A percentile compares a stretch with the other conserved stretches of the same genome.
phyloP scores from a whole-genome alignment of 441 rosid genomes.

The Croton laevigatus region DNA sequence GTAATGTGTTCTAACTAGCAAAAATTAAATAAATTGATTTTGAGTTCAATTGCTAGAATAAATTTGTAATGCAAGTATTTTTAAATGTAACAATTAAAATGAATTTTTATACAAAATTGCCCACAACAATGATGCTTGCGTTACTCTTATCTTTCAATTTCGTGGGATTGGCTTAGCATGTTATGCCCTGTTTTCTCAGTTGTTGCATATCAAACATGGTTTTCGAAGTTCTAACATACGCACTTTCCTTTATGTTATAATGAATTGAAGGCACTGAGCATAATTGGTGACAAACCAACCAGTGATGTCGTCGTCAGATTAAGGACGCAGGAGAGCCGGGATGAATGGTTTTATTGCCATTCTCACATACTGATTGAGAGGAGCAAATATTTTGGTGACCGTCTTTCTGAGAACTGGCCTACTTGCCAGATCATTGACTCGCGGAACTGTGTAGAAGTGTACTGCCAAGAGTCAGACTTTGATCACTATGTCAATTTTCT shows the following conservation, averaged over 20 bases:
- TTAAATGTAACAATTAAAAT: no score
- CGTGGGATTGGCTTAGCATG: not conserved
- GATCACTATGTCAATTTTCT: conserved; percentile 74
- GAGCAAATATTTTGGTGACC: conserved; percentile 81
- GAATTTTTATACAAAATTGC: no score
- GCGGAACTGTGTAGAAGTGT: conserved; percentile 79
- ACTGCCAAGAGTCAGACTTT: conserved; percentile 72
- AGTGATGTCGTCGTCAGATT: conserved; percentile 89
- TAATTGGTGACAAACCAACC: conserved; percentile 72
- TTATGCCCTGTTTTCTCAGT: not conserved
- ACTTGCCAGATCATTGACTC: conserved; percentile 93
- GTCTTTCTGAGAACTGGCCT: conserved; percentile 92
- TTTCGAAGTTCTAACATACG: not conserved
- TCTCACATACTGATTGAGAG: conserved; percentile 60
- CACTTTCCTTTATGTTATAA: conserved; percentile 16
- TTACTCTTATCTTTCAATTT: not conserved
- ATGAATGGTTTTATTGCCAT: conserved; percentile 89
- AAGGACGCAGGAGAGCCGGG: conserved; percentile 75
- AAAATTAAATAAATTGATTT: no score
- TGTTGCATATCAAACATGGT: not conserved
- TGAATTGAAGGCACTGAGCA: conserved; percentile 42
- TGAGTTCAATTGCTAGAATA: no score
- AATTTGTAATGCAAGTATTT: no score
- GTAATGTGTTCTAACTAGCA: no score
- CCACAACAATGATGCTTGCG: not conserved